Evolutionary conservation across 345 rosid genomes (phyloP).

Genomic region (Reutealis trisperma): DNA sequence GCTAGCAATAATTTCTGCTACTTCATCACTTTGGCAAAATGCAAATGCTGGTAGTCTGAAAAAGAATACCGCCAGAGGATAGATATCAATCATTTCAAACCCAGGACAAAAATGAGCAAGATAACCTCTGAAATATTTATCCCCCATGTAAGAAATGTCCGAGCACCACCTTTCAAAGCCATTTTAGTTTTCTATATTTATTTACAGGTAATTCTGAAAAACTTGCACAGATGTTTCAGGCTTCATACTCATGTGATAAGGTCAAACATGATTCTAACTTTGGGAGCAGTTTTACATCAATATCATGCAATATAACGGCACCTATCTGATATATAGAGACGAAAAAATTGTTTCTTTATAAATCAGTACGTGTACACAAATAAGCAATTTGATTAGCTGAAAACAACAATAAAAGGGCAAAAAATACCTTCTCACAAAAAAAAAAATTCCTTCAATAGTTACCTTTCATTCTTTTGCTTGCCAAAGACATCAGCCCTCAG

Average conservation of each 20-base stretch:
- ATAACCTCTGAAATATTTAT: neutral
- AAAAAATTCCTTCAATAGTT: neutral
- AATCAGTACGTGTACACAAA: neutral
- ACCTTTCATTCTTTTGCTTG: slow-evolving; percentile 83
- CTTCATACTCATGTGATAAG: neutral
- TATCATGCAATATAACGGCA: neutral
- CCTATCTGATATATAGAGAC: too few relatives aligned
- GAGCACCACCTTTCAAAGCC: neutral
- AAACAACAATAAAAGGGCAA: neutral
- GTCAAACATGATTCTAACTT: too few relatives aligned
- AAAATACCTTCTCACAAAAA: neutral
- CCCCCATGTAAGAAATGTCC: neutral
- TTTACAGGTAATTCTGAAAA: neutral
- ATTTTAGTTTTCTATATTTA: neutral
- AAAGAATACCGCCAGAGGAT: neutral
- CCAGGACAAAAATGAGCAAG: neutral
- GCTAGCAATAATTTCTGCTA: slow-evolving; percentile 49
- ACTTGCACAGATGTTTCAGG: neutral
- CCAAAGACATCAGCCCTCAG: slow-evolving; percentile 72
- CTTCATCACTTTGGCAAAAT: slow-evolving; percentile 63
- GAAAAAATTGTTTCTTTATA: neutral
- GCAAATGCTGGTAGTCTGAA: slow-evolving; percentile 85
- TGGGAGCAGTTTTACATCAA: neutral
- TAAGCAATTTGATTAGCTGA: neutral
- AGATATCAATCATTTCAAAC: slow-evolving; percentile 1